A percentile compares a stretch with the other conserved stretches of the same genome.
These are phyloP conservation scores for Prunus persica DNA, from an alignment of 306 rosid species.

Conservation along the genomic window Prunus_persica_NCBIv2 NC_034009.1:12089501-12090000, in stretches of 20 bases:
- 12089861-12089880: not conserved
- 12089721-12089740: not conserved
- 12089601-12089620: not conserved
- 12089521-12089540: conserved; percentile 9
- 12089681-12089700: not conserved
- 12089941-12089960: not conserved
- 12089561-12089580: conserved; percentile 1
- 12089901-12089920: not conserved
- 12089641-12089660: not conserved
- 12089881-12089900: not conserved
- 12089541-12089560: not conserved
- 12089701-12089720: no score
- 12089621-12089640: not conserved
- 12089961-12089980: not conserved
- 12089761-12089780: conserved; percentile 18
- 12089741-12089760: conserved; percentile 1
- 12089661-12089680: not conserved
- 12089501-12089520: conserved; percentile 3
- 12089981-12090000: not conserved
- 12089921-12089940: not conserved
- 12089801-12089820: conserved; percentile 1
- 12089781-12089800: not conserved
- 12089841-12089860: not conserved
- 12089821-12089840: not conserved
- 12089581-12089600: not conserved